These are phyloP conservation scores for Thelephora aurantiotincta DNA, from an alignment of 768 basidiomycete species.

Conservation along the genomic window DNA sequence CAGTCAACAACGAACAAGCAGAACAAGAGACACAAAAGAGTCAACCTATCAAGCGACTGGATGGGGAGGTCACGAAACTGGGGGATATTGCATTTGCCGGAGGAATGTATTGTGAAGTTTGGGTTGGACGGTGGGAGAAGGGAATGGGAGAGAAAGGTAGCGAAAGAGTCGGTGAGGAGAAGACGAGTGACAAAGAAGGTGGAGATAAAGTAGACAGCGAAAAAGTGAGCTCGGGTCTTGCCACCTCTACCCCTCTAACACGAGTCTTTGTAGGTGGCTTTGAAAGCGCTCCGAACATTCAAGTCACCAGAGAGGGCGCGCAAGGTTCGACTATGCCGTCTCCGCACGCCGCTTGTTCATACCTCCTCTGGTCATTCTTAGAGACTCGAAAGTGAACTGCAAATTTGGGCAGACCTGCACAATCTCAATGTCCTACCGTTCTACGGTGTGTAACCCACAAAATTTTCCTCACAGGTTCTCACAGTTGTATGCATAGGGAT, in stretches of 20 bases:
- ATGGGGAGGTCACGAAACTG: constrained; percentile 32
- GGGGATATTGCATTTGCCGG: constrained; percentile 30
- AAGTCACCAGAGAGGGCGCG: constrained; percentile 28
- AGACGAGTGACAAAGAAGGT: too few species aligned
- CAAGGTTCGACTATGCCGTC: constrained; percentile 7
- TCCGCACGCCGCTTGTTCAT: neutral
- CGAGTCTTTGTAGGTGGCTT: constrained; percentile 29
- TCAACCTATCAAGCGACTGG: constrained; percentile 28
- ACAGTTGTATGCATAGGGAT: constrained; percentile 16
- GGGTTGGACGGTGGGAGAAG: constrained; percentile 39
- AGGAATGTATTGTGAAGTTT: constrained; percentile 42
- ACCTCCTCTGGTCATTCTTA: constrained; percentile 11
- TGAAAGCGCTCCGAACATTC: constrained; percentile 38
- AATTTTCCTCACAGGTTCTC: too few species aligned
- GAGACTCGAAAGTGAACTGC: constrained; percentile 45
- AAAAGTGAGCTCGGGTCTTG: constrained; percentile 21
- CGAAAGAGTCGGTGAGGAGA: too few species aligned
- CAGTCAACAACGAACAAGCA: too few species aligned
- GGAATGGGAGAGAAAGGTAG: too few species aligned
- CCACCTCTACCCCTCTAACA: neutral
- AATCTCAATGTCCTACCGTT: constrained; percentile 41
- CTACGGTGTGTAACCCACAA: constrained; percentile 16
- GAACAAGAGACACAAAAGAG: too few species aligned
- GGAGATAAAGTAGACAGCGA: constrained; percentile 9
- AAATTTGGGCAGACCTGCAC: constrained; percentile 35